Conservation (phyloP, 169 alveolate species). For the Plasmodium gallinaceum region DNA sequence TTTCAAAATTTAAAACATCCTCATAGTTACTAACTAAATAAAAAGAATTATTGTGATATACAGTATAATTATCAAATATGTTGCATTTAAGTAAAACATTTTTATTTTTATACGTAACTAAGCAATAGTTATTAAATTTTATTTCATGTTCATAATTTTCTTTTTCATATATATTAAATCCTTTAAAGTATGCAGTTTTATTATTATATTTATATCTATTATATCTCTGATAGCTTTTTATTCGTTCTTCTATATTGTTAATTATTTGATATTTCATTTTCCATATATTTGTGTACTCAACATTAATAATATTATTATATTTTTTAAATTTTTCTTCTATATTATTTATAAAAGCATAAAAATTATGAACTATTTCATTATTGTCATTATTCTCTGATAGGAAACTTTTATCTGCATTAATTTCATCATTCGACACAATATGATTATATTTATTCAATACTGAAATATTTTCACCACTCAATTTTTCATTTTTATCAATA, state of each 20-base stretch:
- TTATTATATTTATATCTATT: conserved; percentile 61
- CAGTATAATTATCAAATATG: conserved; percentile 48
- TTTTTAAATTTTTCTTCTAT: conserved; percentile 32
- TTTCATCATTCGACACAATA: background rate
- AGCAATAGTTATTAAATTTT: conserved; percentile 47
- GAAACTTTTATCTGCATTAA: background rate
- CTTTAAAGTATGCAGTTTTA: conserved; percentile 57
- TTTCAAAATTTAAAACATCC: conserved; percentile 39
- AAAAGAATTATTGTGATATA: conserved; percentile 28
- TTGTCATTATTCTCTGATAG: background rate
- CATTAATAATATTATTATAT: conserved; percentile 44
- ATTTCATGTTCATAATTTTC: conserved; percentile 68
- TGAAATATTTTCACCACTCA: background rate
- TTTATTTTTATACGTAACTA: conserved; percentile 70
- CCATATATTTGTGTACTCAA: conserved; percentile 56
- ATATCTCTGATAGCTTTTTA: conserved; percentile 39
- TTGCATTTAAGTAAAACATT: conserved; percentile 49
- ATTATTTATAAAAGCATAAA: conserved; percentile 10
- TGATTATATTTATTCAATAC: background rate
- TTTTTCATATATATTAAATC: conserved; percentile 65
- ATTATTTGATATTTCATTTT: conserved; percentile 54
- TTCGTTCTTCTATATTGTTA: conserved; percentile 37
- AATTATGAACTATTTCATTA: background rate
- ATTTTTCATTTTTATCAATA: background rate
- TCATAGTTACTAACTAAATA: conserved; percentile 43